phyloP scores from a whole-genome alignment of 2,329 filamentous ascomycete species.

The Acrocalymma vagum region DNA sequence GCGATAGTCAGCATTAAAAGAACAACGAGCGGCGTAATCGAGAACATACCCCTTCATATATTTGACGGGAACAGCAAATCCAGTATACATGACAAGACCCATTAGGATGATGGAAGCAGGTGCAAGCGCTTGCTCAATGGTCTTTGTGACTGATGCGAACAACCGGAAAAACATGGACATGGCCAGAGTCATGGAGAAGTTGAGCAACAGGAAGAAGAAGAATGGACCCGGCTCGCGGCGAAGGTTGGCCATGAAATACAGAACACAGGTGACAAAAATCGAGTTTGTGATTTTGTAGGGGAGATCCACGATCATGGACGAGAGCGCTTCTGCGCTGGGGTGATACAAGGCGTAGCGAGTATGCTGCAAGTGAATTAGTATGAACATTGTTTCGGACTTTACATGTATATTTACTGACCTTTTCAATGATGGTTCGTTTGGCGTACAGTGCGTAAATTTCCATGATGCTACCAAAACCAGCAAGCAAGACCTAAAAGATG shows the following conservation, averaged over 20 bases:
- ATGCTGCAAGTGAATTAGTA: constrained; percentile 61
- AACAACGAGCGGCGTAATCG: background rate
- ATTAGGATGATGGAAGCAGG: constrained; percentile 65
- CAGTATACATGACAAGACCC: constrained; percentile 69
- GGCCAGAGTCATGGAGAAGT: constrained; percentile 64
- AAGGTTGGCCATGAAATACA: constrained; percentile 87
- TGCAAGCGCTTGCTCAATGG: constrained; percentile 63
- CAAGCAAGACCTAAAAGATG: constrained; percentile 60
- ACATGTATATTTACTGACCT: constrained; percentile 54
- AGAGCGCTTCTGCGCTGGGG: constrained; percentile 80
- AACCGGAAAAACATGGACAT: constrained; percentile 87
- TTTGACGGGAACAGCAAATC: constrained; percentile 70
- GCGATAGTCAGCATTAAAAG: constrained; percentile 3
- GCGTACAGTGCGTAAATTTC: constrained; percentile 75
- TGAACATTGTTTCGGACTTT: too few species aligned
- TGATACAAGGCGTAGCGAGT: constrained; percentile 86
- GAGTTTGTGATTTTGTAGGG: constrained; percentile 77
- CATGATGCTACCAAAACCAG: constrained; percentile 63
- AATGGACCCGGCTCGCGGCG: constrained; percentile 75
- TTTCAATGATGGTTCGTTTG: constrained; percentile 88
- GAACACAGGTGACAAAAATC: constrained; percentile 75
- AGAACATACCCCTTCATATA: constrained; percentile 54
- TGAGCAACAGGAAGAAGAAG: constrained; percentile 79
- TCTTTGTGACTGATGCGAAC: constrained; percentile 76
- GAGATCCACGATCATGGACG: constrained; percentile 82